These are phyloP conservation scores for Euphrasia confusa DNA, from an alignment of 257 asterid genomes.

Conservation along the genomic window DNA sequence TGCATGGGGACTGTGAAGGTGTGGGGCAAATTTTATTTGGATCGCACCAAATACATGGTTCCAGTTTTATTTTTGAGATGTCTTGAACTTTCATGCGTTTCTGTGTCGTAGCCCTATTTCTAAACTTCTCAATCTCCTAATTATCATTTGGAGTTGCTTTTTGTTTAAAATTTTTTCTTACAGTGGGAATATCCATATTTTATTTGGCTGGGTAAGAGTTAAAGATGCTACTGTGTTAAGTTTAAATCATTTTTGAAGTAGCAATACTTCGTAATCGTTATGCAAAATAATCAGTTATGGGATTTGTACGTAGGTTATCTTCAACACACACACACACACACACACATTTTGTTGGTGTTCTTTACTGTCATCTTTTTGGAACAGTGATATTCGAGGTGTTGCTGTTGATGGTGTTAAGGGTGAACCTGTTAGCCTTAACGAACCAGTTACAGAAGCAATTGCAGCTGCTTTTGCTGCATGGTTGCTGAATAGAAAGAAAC, in stretches of 20 bases:
- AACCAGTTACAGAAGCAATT: conserved; percentile 91
- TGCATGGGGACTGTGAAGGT: conserved; percentile 3
- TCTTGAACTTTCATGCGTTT: not conserved
- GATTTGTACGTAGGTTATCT: not conserved
- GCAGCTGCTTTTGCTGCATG: conserved; percentile 92
- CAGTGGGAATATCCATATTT: conserved; percentile 6
- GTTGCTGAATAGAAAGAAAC: conserved; percentile 68
- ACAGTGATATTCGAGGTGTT: conserved; percentile 97
- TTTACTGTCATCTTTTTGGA: conserved; percentile 24
- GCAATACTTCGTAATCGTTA: not conserved
- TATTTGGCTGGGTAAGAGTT: conserved; percentile 1
- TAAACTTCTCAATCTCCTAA: conserved; percentile 7
- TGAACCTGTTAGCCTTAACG: conserved; percentile 77
- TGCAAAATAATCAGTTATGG: not conserved
- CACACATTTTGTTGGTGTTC: not conserved
- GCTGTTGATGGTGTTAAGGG: conserved; percentile 95
- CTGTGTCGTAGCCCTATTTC: not conserved
- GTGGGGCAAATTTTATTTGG: not conserved
- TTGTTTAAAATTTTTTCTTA: not conserved
- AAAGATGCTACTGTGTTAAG: not conserved
- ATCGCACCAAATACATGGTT: not conserved
- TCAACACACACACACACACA: not conserved
- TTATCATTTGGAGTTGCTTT: not conserved
- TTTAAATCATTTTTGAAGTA: not conserved
- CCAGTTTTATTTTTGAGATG: not conserved